These are phyloP conservation scores for Cladophialophora immunda DNA, from an alignment of 2,329 filamentous ascomycete species.

Conservation along the genomic window DNA sequence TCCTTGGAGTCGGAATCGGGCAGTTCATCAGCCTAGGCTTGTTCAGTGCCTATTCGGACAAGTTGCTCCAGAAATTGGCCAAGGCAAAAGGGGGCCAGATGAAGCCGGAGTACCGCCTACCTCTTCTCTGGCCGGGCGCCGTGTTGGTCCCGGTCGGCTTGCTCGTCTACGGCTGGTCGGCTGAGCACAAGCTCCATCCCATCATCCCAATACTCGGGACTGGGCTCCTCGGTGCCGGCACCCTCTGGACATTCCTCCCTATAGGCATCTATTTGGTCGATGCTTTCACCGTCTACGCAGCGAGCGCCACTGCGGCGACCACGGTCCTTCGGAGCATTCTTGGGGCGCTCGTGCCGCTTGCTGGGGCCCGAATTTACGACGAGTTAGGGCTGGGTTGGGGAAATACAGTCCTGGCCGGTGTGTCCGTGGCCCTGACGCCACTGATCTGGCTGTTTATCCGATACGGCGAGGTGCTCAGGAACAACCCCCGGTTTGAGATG, in stretches of 20 bases:
- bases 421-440: constrained; percentile 57
- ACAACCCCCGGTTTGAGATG: neutral
- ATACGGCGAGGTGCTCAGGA: constrained; percentile 48
- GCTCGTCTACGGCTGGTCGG: constrained; percentile 67
- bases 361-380: constrained; percentile 61
- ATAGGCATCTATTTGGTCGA: constrained; percentile 68
- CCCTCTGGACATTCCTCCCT: constrained; percentile 47
- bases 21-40: constrained; percentile 56
- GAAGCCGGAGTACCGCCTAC: constrained; percentile 60
- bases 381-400: constrained; percentile 60
- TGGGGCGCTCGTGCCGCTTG: constrained; percentile 68
- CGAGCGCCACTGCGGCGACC: constrained; percentile 61
- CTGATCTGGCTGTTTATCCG: constrained; percentile 54
- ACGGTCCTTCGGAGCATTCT: constrained; percentile 64
- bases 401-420: constrained; percentile 63
- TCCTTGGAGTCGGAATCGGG: constrained; percentile 60
- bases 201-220: constrained; percentile 64
- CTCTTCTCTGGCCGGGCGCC: constrained; percentile 63
- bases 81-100: constrained; percentile 50
- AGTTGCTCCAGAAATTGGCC: constrained; percentile 41
- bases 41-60: constrained; percentile 41
- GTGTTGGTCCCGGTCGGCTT: constrained; percentile 63
- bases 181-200: constrained; percentile 59
- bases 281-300: constrained; percentile 56
- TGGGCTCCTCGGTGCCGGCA: constrained; percentile 57